Percentiles rank a stretch among this genome's conserved stretches.
Evolutionary conservation across 345 rosid genomes (phyloP).

Genomic region (Toxicodendron radicans): DNA sequence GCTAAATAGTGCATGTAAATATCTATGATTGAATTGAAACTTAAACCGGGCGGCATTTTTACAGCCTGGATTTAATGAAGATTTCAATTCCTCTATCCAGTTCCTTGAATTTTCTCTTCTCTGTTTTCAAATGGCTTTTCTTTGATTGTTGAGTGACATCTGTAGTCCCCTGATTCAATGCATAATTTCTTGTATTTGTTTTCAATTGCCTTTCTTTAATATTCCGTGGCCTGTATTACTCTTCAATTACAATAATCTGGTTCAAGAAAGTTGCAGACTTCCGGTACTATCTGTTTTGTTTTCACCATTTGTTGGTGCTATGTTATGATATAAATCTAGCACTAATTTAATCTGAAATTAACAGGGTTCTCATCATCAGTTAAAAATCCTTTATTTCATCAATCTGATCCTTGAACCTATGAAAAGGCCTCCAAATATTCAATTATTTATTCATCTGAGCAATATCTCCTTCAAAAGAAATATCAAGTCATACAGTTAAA

Average conservation of each 20-base stretch:
- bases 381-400: too few relatives aligned
- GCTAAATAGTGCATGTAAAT: not conserved
- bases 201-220: too few relatives aligned
- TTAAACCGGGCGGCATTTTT: conserved; percentile 22
- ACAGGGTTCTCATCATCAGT: not conserved
- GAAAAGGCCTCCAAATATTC: too few relatives aligned
- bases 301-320: too few relatives aligned
- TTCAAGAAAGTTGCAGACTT: not conserved
- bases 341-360: not conserved
- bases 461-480: too few relatives aligned
- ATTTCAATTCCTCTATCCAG: not conserved
- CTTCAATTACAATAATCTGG: not conserved
- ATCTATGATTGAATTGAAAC: not conserved
- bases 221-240: too few relatives aligned
- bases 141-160: too few relatives aligned
- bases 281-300: not conserved
- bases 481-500: too few relatives aligned
- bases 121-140: not conserved
- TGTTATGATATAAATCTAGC: not conserved
- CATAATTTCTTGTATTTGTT: too few relatives aligned
- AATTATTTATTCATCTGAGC: too few relatives aligned
- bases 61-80: conserved; percentile 11
- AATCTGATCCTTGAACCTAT: too few relatives aligned
- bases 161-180: not conserved
- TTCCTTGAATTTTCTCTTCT: too few relatives aligned